Percentiles rank a stretch among this genome's conserved stretches.
phyloP scores from a whole-genome alignment of 2,329 filamentous ascomycete species.

The Aspergillus sp. region DNA sequence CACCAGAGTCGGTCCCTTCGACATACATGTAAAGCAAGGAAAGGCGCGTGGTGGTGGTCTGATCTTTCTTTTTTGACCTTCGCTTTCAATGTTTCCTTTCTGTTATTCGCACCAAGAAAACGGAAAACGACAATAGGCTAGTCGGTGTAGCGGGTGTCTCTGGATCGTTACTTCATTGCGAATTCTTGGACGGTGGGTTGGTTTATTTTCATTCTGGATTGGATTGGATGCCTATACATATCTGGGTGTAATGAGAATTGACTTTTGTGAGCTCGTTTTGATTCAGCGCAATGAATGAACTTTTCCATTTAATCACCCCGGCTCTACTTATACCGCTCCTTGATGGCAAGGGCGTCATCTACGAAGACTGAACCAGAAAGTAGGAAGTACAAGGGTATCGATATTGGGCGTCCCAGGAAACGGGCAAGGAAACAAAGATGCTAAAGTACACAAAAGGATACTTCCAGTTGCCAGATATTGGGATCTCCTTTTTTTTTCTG shows the following conservation, averaged over 20 bases:
- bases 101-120: no score
- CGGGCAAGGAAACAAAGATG: conserved; percentile 14
- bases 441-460: conserved; percentile 28
- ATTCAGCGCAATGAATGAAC: neutral
- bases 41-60: neutral
- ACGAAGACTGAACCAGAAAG: neutral
- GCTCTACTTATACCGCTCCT: neutral
- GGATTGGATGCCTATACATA: neutral
- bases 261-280: no score
- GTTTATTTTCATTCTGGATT: neutral
- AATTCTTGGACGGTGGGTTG: neutral
- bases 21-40: neutral
- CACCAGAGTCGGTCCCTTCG: neutral
- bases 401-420: conserved; percentile 27
- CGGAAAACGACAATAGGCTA: no score
- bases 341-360: neutral
- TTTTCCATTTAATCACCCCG: neutral
- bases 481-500: conserved; percentile 15
- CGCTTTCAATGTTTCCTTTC: no score
- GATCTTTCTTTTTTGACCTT: neutral
- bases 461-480: conserved; percentile 6
- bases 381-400: conserved; percentile 33
- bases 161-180: neutral
- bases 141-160: no score
- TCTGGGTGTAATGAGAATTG: neutral